Base-by-base conservation (phyloP, 305 asterid genomes). In the Fraxinus sp. region DNA sequence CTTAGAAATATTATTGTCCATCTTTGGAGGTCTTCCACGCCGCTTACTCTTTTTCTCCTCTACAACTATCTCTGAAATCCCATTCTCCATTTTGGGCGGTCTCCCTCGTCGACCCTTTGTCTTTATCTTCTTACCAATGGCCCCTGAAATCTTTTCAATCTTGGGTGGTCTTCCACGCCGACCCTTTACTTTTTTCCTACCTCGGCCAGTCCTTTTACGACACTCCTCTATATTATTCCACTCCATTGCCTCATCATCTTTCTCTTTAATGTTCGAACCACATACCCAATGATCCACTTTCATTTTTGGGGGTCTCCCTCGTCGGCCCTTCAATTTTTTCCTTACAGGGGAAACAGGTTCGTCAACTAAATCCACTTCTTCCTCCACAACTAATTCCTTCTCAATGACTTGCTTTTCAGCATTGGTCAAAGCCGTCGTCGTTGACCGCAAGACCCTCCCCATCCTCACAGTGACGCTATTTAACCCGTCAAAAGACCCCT, bases 371-470 rank as follows among this genome's bases (percentile, higher is more conserved):
- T 64, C 62, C 24, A 43, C 32, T 8, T 70, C 79, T 71, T 71
- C 76, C 76, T 71, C 36, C 76, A 4, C 88, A 18, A 68, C 92
- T 75, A 83, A 86, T 83, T 84, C 88, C 91, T 81, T 78, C 85
- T 75, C 75, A 73, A 86, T 82, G 76, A 78, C 91, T 62, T 81
- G 90, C 72, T 87, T 89, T 24, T 86, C 93, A 30, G 88, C 93
- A 66, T 88, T 91, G 77, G 83, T 83, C 87, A 82, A 86, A 26
- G 86, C 91, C 82, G 84, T 85, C 8, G 93, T 89, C 84, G 92
- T 88, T 20, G 98, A 93, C 86, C 98, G 88, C 91, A 93, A 87
- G 88, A 92, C 93, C 91, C 96, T 86, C 28, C 91, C 94, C 14
- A 92, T 93, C 92, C 94, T 86, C 18, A 90, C 93, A 13, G 71